phyloP scores from a whole-genome alignment of 225 moss, liverwort and hornwort species.

The Sphagnum tenellum region DNA sequence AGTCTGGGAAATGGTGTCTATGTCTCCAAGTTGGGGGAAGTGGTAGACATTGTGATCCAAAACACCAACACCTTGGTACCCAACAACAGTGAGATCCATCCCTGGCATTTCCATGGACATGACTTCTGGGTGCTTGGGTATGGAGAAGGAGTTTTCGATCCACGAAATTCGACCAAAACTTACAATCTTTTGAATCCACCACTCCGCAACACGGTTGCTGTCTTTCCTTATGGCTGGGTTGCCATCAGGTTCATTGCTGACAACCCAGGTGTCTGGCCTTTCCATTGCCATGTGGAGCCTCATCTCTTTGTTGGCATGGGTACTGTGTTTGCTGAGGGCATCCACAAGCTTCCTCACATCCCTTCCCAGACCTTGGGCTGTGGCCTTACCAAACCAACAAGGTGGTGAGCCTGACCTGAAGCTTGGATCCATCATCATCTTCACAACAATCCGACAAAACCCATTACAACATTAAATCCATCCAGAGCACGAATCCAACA shows the following conservation, averaged over 20 bases:
- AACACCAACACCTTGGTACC: slow-evolving; percentile 18
- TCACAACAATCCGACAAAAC: too few relatives aligned
- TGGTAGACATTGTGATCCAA: slow-evolving; percentile 52
- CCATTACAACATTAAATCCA: too few relatives aligned
- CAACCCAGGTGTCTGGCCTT: slow-evolving; percentile 59
- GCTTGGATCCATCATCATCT: too few relatives aligned
- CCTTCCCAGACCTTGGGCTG: too few relatives aligned
- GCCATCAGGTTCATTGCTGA: slow-evolving; percentile 48
- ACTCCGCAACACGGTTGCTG: slow-evolving; percentile 39
- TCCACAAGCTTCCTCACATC: not conserved
- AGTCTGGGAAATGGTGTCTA: slow-evolving; percentile 19
- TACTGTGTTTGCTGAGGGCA: slow-evolving; percentile 43
- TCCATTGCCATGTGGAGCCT: slow-evolving; percentile 50
- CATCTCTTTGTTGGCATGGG: slow-evolving; percentile 64
- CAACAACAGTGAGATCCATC: slow-evolving; percentile 49
- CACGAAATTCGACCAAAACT: slow-evolving; percentile 3
- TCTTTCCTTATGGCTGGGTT: slow-evolving; percentile 54
- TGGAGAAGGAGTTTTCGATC: slow-evolving; percentile 31
- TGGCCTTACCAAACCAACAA: too few relatives aligned
- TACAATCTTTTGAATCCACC: slow-evolving; percentile 58
- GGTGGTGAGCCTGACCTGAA: too few relatives aligned
- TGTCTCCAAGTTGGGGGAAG: slow-evolving; percentile 17
- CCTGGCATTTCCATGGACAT: slow-evolving; percentile 61
- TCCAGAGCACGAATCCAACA: too few relatives aligned
- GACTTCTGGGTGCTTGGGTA: slow-evolving; percentile 47